Base-by-base conservation (phyloP, 805 yeast species). In the Starmerella riodocensis region DNA sequence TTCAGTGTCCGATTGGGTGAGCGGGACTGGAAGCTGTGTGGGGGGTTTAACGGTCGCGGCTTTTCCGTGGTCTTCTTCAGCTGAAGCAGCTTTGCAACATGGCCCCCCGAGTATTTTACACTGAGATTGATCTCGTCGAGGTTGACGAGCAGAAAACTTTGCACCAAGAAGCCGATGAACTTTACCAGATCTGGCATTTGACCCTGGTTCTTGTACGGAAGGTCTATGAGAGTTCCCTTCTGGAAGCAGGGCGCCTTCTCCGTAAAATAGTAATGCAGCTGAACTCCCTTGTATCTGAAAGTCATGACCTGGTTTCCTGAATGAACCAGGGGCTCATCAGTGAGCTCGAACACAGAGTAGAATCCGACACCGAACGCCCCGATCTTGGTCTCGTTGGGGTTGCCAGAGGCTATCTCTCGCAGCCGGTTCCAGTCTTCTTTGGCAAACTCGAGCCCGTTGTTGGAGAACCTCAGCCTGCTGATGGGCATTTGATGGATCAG, bases 291-390 rank as follows among this genome's bases (percentile, higher is more conserved):
- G 40, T 58, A 62, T 32, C 53, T 53, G 43, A 62, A 62, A 6
- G 53, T 46, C 64, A 63, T 61, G 27, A 59, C 55, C 7, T 53
- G 43, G 14, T 41, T 33, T 4, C 67, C 67, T 2, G 66, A 61
- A 26, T 60, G 84, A 20, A 80, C 71, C 51, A 76, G 57, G 3
- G 93, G 88, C 53, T 78, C 84, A 52, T 80, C 85, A 45, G 80
- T 78, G 73, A 80, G 74, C 52, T 81, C 88, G 29, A 79, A 86
- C 30, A 80, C 73, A 2, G 79, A 71, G 57, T 80, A 80, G 53
- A 76, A 79, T 1, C 67, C 67, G 6, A 62, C 67, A 5, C 67
- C 67, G 43, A 62, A 62, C 2, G 67, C 67, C 11, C 67, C 67
- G 24, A 62, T 63, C 37, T 62, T 62, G 13, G 61, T 42, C 40